These are phyloP conservation scores for Oryza australiensis DNA, from an alignment of 176 grass and related monocot species.

Conservation along the genomic window DNA sequence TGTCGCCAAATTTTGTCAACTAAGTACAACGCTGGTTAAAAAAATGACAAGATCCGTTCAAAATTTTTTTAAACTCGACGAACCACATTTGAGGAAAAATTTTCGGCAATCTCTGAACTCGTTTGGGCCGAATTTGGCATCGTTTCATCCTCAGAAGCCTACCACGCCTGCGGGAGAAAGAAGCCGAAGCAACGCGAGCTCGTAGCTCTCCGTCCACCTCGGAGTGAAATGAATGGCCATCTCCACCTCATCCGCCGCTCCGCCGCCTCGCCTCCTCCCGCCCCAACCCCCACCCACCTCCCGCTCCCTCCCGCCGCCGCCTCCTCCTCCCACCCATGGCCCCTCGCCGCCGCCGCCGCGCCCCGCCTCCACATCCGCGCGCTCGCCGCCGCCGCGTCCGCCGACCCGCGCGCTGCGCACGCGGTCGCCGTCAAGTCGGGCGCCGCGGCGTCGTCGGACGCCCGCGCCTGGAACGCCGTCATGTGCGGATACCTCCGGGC, in stretches of 20 bases:
- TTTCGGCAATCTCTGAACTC: no score
- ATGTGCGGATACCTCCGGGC: conserved; percentile 55
- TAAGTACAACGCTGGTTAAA: no score
- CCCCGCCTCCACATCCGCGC: background rate
- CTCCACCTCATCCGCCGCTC: conserved; percentile 45
- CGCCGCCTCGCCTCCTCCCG: no score
- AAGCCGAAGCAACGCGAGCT: no score
- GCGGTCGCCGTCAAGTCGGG: conserved; percentile 40
- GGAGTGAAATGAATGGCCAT: conserved; percentile 54
- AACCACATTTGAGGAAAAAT: no score
- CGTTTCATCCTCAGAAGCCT: background rate
- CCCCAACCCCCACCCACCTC: no score
- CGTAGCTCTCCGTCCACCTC: background rate
- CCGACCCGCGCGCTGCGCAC: conserved; percentile 50
- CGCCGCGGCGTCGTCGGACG: background rate
- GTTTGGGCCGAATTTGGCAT: background rate
- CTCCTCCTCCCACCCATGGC: background rate
- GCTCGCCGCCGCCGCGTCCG: background rate
- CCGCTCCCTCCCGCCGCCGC: background rate
- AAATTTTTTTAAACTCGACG: no score
- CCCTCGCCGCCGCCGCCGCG: background rate
- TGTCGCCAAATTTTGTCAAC: no score
- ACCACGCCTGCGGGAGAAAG: no score
- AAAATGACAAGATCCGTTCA: no score
- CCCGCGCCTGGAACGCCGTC: conserved; percentile 44